These are phyloP conservation scores for Syzygium malaccense DNA, from an alignment of 441 rosid species.

Conservation along the genomic window DNA sequence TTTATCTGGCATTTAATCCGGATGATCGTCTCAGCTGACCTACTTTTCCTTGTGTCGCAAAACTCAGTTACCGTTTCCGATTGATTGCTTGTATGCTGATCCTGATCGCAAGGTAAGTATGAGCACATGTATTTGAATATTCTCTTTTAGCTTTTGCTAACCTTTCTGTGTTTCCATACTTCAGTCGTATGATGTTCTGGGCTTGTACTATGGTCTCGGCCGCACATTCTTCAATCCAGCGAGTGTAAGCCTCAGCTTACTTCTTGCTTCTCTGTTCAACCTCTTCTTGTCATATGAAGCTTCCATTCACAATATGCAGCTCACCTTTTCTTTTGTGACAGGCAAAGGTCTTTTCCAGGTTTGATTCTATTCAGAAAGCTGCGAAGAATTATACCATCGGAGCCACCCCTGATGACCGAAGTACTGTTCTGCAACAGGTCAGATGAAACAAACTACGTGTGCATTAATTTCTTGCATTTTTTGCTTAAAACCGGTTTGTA, in stretches of 20 bases:
- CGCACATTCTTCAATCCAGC: conserved; percentile 89
- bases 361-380: conserved; percentile 49
- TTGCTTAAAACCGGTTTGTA: background rate
- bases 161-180: background rate
- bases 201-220: conserved; percentile 65
- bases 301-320: background rate
- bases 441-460: background rate
- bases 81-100: conserved; percentile 84
- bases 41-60: background rate
- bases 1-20: background rate
- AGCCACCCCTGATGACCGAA: conserved; percentile 89
- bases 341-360: conserved; percentile 65
- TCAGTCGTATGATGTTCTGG: conserved; percentile 80
- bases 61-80: conserved; percentile 71
- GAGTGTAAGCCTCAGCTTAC: conserved; percentile 34
- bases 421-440: conserved; percentile 88
- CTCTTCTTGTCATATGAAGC: background rate
- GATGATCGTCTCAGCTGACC: background rate
- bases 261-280: background rate
- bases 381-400: conserved; percentile 59
- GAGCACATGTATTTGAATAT: background rate
- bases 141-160: background rate
- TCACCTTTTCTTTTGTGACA: conserved; percentile 9
- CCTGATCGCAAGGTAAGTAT: conserved; percentile 69
- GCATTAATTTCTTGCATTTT: background rate